A percentile compares a stretch with the other conserved stretches of the same genome.
Conservation (phyloP, 75 land plant genomes). For the Cryptomeria japonica region DNA sequence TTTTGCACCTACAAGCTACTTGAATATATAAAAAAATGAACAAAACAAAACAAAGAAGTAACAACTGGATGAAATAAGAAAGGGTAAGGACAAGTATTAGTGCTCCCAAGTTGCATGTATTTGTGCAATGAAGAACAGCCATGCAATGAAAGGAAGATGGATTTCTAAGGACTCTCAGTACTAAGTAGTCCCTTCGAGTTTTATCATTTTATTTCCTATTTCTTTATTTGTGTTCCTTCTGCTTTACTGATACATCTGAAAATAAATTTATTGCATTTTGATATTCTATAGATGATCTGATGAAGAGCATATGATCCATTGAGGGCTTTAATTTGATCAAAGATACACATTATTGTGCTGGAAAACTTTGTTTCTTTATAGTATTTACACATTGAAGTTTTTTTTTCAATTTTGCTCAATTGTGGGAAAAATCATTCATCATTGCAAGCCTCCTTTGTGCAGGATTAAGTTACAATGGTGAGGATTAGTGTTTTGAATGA, state of each 20-base stretch:
- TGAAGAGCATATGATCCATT: background rate
- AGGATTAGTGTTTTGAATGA: constrained; percentile 64
- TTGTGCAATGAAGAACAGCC: background rate
- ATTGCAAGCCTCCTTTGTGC: background rate
- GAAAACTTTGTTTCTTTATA: background rate
- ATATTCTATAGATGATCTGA: background rate
- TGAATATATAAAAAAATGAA: background rate
- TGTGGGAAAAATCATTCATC: background rate
- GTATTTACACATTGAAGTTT: background rate
- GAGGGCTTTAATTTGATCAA: background rate
- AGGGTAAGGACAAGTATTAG: background rate
- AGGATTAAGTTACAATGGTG: constrained; percentile 41
- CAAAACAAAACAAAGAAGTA: background rate
- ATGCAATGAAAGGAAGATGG: background rate
- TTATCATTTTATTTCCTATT: background rate
- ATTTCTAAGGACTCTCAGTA: background rate
- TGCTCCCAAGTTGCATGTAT: background rate
- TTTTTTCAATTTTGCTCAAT: background rate
- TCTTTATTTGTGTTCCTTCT: background rate
- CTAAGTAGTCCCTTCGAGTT: background rate
- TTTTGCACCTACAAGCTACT: background rate
- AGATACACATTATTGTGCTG: background rate
- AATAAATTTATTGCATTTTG: background rate
- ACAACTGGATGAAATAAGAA: background rate
- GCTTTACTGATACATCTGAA: background rate